Evolutionary conservation across 768 basidiomycete species (phyloP).

Genomic region (Collybiopsis luxurians): DNA sequence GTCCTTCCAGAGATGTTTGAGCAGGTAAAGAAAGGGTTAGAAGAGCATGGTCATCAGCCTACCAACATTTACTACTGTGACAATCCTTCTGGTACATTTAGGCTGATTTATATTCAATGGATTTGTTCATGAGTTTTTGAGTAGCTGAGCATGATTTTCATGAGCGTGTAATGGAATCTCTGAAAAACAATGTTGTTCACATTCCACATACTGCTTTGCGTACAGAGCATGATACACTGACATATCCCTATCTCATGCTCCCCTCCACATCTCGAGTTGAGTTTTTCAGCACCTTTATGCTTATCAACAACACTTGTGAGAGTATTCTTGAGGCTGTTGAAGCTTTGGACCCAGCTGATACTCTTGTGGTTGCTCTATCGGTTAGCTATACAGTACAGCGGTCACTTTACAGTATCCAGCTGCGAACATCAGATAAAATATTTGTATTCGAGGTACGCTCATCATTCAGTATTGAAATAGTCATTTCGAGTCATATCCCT

Average conservation of each 20-base stretch:
- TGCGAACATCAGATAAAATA: neutral
- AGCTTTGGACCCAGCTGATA: neutral
- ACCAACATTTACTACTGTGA: slow-evolving; percentile 12
- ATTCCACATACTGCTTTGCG: slow-evolving; percentile 11
- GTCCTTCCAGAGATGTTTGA: neutral
- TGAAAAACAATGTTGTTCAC: slow-evolving; percentile 11
- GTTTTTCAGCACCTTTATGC: neutral
- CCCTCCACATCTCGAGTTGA: neutral
- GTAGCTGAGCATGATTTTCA: slow-evolving; percentile 14
- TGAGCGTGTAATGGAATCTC: slow-evolving; percentile 9
- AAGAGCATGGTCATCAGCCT: slow-evolving; percentile 10
- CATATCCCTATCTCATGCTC: neutral
- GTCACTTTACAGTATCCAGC: neutral
- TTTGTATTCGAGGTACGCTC: neutral
- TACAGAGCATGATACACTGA: slow-evolving; percentile 5
- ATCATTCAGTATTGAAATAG: neutral
- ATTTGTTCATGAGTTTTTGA: neutral
- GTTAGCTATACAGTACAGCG: neutral
- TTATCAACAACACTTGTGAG: neutral
- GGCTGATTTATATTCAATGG: too few relatives aligned
- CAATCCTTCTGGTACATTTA: slow-evolving; percentile 14
- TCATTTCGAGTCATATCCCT: neutral
- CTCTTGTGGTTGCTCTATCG: neutral
- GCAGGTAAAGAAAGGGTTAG: slow-evolving; percentile 2
- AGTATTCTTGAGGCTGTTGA: neutral